These are phyloP conservation scores for Astrothelium macrocarpum DNA, from an alignment of 495 filamentous ascomycete genomes.

Conservation along the genomic window DNA sequence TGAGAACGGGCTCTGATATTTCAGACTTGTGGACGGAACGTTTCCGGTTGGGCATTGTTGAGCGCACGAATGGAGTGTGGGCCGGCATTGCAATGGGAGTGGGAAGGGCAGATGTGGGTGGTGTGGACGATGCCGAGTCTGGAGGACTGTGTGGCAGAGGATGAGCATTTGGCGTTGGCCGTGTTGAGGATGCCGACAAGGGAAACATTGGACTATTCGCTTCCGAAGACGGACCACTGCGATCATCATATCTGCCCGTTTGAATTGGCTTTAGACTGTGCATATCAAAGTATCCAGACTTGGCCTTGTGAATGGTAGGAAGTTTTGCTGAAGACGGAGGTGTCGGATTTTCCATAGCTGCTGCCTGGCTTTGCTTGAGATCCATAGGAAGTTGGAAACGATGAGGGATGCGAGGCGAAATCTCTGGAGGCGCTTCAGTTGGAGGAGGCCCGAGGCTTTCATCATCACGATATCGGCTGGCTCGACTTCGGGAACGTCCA, in stretches of 20 bases:
- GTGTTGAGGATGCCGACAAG: not conserved
- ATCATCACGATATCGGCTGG: slow-evolving; percentile 33
- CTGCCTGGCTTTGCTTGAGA: slow-evolving; percentile 15
- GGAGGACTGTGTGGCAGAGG: slow-evolving; percentile 4
- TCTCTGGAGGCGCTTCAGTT: slow-evolving; percentile 11
- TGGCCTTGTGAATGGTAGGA: not conserved
- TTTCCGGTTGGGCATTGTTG: slow-evolving; percentile 41
- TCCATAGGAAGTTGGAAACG: slow-evolving; percentile 19
- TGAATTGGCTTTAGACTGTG: slow-evolving; percentile 25
- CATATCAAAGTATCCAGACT: slow-evolving; percentile 27
- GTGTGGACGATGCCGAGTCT: slow-evolving; percentile 4
- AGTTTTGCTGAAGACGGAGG: not conserved
- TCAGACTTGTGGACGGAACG: slow-evolving; percentile 59
- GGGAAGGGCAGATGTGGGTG: not conserved
- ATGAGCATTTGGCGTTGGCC: not conserved
- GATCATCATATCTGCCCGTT: slow-evolving; percentile 7
- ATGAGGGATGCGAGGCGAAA: slow-evolving; percentile 14
- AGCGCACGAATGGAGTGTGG: slow-evolving; percentile 20
- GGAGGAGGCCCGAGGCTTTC: slow-evolving; percentile 27
- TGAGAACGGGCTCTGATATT: slow-evolving; percentile 75
- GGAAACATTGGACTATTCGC: not conserved
- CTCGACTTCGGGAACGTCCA: slow-evolving; percentile 29
- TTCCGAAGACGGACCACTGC: not conserved
- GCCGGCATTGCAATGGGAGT: slow-evolving; percentile 23
- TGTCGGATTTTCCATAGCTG: slow-evolving; percentile 11